Base-by-base conservation (phyloP, 192 early-diverging fungal species). In the Podila epicladia region DNA sequence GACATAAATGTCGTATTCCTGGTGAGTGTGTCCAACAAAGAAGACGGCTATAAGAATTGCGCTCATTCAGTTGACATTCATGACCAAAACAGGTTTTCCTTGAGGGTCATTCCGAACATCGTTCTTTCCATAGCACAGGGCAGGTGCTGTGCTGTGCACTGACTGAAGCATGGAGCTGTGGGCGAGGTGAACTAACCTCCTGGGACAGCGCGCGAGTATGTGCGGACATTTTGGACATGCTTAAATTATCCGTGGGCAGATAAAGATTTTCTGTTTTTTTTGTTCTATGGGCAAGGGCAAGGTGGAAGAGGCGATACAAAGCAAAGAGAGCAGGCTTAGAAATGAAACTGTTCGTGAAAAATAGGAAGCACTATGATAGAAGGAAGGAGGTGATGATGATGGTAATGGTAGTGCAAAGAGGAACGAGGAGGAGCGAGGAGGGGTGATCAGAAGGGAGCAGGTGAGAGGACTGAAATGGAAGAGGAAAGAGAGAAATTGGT, bases 1-100 rank as follows among this genome's bases (percentile, higher is more conserved):
- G 4, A 79, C 55, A 53, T 35, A 71, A 9, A 79, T 72, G 17
- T 58, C 59, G 6, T 78, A 32, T 20, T 58, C 38, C 62, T 57
- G 59, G 48, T 31, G 62, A n/a, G 19, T 61, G 28, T 19, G 31
- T 32, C 58, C 6, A 58, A 32, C 4, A 24, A 26, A n/a, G 19
- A 51, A 72, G 41, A 45, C n/a, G 19, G 63, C 3, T 28, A n/a
- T 17, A 31, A 29, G 70, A 32, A 67, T 20, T 57, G 50, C 9
- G 31, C 41, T 15, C 31, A 29, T 20, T 67, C 53, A 58, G 35
- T 37, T 33, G 24, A 13, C 53, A 48, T 72, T 64, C 69, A 9
- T 29, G 37, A 17, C 9, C 38, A 12, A 37, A 37, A 6, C 26
- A 22, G 9, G 31, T 26, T 28, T 37, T 29, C 45, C 31, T 5